These are phyloP conservation scores for Phaffia australis DNA, from an alignment of 768 basidiomycete genomes.

Conservation along the genomic window DNA sequence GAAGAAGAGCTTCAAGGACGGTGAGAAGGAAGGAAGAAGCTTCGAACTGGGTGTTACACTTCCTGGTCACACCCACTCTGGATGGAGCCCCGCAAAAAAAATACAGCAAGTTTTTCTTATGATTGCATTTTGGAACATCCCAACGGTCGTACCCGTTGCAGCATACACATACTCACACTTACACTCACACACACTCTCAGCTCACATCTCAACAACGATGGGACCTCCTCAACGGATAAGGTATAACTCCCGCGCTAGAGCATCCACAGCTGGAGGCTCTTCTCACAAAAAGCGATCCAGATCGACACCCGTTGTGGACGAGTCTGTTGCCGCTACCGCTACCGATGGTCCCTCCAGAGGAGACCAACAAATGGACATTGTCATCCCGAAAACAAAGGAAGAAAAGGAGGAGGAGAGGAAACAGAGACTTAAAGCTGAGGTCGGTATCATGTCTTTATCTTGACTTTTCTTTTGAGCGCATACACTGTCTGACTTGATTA, in stretches of 20 bases:
- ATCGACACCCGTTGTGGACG: conserved; percentile 30
- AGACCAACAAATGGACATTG: conserved; percentile 53
- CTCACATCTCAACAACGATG: neutral
- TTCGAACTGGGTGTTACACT: too few species aligned
- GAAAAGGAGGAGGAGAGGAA: conserved; percentile 53
- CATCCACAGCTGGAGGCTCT: conserved; percentile 49
- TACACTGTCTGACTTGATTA: neutral
- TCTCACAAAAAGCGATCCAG: conserved; percentile 54
- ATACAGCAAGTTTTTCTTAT: too few species aligned
- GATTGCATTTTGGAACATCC: too few species aligned
- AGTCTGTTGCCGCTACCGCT: conserved; percentile 24
- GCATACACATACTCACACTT: too few species aligned
- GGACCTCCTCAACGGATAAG: conserved; percentile 27
- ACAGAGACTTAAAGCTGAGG: conserved; percentile 55
- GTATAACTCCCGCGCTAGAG: conserved; percentile 58
- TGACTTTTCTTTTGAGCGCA: conserved; percentile 2
- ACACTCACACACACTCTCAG: too few species aligned
- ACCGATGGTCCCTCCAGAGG: conserved; percentile 17
- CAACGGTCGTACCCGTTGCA: too few species aligned
- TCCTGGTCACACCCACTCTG: too few species aligned
- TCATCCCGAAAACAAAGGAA: conserved; percentile 51
- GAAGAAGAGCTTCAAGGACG: too few species aligned
- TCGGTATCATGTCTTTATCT: conserved; percentile 33
- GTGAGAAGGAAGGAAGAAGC: too few species aligned
- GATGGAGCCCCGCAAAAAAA: too few species aligned